These are phyloP conservation scores for Cercospora zeina DNA, from an alignment of 2,329 filamentous ascomycete genomes.

Conservation along the genomic window DNA sequence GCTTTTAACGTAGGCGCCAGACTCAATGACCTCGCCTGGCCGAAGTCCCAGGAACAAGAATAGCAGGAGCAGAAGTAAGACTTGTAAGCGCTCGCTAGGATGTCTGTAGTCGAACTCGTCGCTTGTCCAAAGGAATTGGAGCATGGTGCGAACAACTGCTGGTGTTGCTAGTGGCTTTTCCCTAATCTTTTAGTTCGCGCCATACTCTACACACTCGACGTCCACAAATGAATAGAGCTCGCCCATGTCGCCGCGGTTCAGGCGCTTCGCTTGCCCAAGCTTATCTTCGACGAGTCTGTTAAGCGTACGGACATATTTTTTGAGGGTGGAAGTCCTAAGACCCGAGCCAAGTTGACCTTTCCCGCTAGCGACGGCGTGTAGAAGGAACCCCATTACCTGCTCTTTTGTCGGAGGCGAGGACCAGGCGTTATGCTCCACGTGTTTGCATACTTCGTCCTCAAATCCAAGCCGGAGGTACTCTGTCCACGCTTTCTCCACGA, in stretches of 20 bases:
- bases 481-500: too few species aligned
- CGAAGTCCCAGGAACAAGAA: neutral
- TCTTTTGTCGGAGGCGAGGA: too few species aligned
- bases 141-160: neutral
- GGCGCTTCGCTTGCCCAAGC: neutral
- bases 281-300: neutral
- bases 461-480: too few species aligned
- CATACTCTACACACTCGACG: too few species aligned
- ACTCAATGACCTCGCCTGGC: neutral
- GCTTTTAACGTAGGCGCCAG: neutral
- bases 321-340: neutral
- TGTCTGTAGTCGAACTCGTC: neutral
- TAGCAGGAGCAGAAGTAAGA: neutral
- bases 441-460: too few species aligned
- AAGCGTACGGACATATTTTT: neutral
- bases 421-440: too few species aligned
- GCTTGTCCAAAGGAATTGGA: neutral
- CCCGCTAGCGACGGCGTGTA: neutral
- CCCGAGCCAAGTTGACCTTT: neutral
- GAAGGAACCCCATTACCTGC: too few species aligned
- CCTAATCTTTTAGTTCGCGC: too few species aligned
- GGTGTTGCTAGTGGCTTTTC: slow-evolving; percentile 4
- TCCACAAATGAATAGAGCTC: too few species aligned
- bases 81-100: neutral
- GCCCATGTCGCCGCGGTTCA: too few species aligned